These are phyloP conservation scores for Aschersonia sp. DNA, from an alignment of 2,329 filamentous ascomycete species.

Conservation along the genomic window DNA sequence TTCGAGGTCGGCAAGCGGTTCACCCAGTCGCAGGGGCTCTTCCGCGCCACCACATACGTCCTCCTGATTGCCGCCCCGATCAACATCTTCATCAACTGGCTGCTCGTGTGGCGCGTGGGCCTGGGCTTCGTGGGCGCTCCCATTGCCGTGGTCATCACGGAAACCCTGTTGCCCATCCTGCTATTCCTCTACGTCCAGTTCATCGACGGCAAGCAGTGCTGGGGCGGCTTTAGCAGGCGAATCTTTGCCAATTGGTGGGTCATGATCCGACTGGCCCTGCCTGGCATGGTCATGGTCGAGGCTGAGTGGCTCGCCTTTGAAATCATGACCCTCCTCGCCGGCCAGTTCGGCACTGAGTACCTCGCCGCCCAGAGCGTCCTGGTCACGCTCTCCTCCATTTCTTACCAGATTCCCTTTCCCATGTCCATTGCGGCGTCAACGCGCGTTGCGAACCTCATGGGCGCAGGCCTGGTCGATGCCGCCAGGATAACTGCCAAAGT, in stretches of 20 bases:
- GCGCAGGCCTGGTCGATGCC: conserved; percentile 66
- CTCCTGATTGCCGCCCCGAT: conserved; percentile 62
- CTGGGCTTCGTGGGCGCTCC: conserved; percentile 71
- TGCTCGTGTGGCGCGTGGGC: conserved; percentile 57
- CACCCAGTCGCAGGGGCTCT: conserved; percentile 70
- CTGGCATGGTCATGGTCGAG: conserved; percentile 85
- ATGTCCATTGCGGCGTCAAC: conserved; percentile 80
- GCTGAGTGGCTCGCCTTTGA: conserved; percentile 92
- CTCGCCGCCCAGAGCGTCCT: conserved; percentile 83
- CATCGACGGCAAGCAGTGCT: conserved; percentile 62
- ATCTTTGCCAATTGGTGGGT: conserved; percentile 61
- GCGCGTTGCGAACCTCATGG: conserved; percentile 81
- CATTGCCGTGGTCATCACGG: conserved; percentile 64
- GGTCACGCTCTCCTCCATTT: conserved; percentile 61
- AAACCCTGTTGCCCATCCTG: conserved; percentile 62
- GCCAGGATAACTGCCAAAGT: conserved; percentile 73
- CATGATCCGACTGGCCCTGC: conserved; percentile 78
- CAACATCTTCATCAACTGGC: conserved; percentile 64
- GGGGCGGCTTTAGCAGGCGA: conserved; percentile 62
- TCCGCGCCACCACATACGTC: conserved; percentile 64
- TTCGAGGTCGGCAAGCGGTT: conserved; percentile 73
- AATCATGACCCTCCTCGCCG: conserved; percentile 69
- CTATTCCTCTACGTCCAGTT: conserved; percentile 67
- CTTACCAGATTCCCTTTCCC: conserved; percentile 86
- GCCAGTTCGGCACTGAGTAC: conserved; percentile 62